A percentile compares a stretch with the other conserved stretches of the same genome.
phyloP scores from a whole-genome alignment of 805 yeast species.

The Komagataella populi region DNA sequence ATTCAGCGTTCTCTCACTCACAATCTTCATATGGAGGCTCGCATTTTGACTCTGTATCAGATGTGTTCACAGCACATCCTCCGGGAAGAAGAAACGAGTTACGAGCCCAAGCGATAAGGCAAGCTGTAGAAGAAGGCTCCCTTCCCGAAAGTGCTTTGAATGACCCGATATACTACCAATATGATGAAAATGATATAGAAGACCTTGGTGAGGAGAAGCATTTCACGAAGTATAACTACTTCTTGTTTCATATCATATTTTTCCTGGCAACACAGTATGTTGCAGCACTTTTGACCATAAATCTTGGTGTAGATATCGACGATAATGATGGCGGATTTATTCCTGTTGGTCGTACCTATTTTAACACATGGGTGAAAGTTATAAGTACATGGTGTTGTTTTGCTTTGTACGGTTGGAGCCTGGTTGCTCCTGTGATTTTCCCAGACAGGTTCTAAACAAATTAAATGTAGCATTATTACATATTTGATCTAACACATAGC shows the following conservation, averaged over 20 bases:
- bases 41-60: slow-evolving; percentile 29
- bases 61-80: slow-evolving; percentile 32
- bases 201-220: slow-evolving; percentile 45
- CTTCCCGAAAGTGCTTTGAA: slow-evolving; percentile 83
- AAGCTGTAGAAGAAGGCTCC: slow-evolving; percentile 94
- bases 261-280: slow-evolving; percentile 95
- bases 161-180: slow-evolving; percentile 52
- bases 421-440: slow-evolving; percentile 78
- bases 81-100: slow-evolving; percentile 44
- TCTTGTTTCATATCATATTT: slow-evolving; percentile 82
- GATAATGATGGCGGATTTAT: slow-evolving; percentile 76
- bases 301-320: slow-evolving; percentile 71
- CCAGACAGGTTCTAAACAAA: slow-evolving; percentile 61
- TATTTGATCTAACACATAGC: too few relatives aligned
- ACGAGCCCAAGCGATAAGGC: slow-evolving; percentile 77
- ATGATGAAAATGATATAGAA: slow-evolving; percentile 20
- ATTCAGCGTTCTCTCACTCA: slow-evolving; percentile 42
- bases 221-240: slow-evolving; percentile 69
- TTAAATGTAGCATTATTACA: neutral
- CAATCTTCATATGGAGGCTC: slow-evolving; percentile 19
- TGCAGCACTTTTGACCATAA: slow-evolving; percentile 84
- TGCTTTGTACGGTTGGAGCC: slow-evolving; percentile 75
- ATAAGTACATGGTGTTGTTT: slow-evolving; percentile 89
- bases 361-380: slow-evolving; percentile 90
- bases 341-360: slow-evolving; percentile 95